phyloP scores from a whole-genome alignment of 2,329 filamentous ascomycete genomes.

The Camillea tinctor region DNA sequence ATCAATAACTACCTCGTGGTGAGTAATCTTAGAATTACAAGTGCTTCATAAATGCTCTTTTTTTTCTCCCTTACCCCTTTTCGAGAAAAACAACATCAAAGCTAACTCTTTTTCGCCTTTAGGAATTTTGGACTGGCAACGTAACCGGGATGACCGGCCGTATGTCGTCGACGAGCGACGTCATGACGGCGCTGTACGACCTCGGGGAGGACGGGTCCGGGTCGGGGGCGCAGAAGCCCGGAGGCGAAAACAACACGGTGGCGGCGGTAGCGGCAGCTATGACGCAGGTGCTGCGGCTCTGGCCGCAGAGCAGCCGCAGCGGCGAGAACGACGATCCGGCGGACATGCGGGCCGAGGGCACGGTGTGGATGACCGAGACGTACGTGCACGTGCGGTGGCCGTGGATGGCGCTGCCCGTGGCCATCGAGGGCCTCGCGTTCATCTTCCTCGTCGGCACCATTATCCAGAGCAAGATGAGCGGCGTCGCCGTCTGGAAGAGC shows the following conservation, averaged over 20 bases:
- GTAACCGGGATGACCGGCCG: slow-evolving; percentile 4
- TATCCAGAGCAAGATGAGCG: slow-evolving; percentile 8
- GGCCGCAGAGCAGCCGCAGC: not conserved
- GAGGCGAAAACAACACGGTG: slow-evolving; percentile 13
- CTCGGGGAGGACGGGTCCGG: slow-evolving; percentile 10
- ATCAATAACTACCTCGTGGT: slow-evolving; percentile 1
- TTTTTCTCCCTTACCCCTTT: too few species aligned
- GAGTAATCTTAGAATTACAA: not conserved
- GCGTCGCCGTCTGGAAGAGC: slow-evolving; percentile 14
- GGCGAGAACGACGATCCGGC: not conserved
- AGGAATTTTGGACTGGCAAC: slow-evolving; percentile 9
- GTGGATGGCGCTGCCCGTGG: slow-evolving; percentile 11
- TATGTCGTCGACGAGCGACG: not conserved
- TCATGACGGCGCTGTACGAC: slow-evolving; percentile 7
- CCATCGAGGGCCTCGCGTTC: slow-evolving; percentile 5
- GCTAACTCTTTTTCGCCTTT: not conserved
- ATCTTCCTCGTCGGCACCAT: slow-evolving; percentile 9
- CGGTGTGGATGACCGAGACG: slow-evolving; percentile 8
- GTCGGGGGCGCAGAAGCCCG: slow-evolving; percentile 3
- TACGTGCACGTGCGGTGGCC: slow-evolving; percentile 13
- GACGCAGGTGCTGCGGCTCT: slow-evolving; percentile 9
- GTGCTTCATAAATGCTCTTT: not conserved
- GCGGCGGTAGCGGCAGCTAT: slow-evolving; percentile 10
- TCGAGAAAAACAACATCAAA: not conserved
- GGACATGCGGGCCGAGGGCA: slow-evolving; percentile 2